These are phyloP conservation scores for Antarctomyces pellizariae DNA, from an alignment of 495 filamentous ascomycete species.

Conservation along the genomic window DNA sequence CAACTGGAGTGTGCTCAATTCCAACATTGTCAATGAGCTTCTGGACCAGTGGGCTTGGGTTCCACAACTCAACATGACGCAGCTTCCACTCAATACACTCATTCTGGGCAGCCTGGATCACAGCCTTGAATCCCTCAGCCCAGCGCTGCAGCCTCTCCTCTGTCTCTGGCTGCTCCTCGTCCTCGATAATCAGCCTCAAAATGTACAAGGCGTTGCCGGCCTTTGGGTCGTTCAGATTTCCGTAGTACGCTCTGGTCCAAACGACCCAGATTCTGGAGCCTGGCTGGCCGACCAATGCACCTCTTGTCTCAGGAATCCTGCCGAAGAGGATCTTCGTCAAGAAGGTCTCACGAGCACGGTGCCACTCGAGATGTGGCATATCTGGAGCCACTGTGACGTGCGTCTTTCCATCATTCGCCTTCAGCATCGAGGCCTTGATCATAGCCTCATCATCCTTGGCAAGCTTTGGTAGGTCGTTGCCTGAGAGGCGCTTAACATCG, in stretches of 20 bases:
- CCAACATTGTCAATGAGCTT: conserved; percentile 13
- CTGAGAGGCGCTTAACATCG: neutral
- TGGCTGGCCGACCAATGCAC: conserved; percentile 32
- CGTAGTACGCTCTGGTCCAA: conserved; percentile 55
- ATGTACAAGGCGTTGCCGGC: conserved; percentile 51
- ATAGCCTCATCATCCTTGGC: conserved; percentile 24
- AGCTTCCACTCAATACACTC: conserved; percentile 21
- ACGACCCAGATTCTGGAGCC: conserved; percentile 47
- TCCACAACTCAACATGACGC: conserved; percentile 26
- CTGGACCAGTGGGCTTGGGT: conserved; percentile 17
- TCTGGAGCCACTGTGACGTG: conserved; percentile 52
- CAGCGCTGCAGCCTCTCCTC: conserved; percentile 11
- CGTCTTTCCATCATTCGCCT: conserved; percentile 14
- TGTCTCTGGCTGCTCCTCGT: conserved; percentile 18
- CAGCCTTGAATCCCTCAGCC: conserved; percentile 16
- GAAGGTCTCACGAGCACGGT: conserved; percentile 70
- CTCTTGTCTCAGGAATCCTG: conserved; percentile 34
- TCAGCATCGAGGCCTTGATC: conserved; percentile 17
- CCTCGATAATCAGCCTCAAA: conserved; percentile 54
- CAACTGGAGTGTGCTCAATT: conserved; percentile 17
- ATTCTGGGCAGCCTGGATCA: conserved; percentile 17
- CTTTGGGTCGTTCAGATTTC: conserved; percentile 13
- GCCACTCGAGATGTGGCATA: conserved; percentile 55
- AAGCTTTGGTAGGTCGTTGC: conserved; percentile 2
- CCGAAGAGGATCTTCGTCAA: conserved; percentile 32